Base-by-base conservation (phyloP, 75 land plant species). In the Sequoiadendron giganteum region DNA sequence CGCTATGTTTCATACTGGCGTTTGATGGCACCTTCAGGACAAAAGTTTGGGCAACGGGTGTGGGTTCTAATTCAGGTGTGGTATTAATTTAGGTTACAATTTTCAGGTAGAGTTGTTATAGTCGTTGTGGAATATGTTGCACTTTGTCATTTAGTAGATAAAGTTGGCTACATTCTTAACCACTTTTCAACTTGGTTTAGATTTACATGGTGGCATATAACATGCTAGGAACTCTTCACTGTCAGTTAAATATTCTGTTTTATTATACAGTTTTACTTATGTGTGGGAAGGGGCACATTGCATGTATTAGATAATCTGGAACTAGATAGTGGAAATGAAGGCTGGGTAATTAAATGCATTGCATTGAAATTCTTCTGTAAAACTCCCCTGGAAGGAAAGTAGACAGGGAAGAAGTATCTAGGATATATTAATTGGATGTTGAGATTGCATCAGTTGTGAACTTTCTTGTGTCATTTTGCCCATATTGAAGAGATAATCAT, bases 61-160 rank as follows among this genome's bases (percentile, higher is more conserved):
- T 97, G 99, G 99, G 99, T 95, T 84, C 88, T 95, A 32, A 96
- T 97, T 48, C 95, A 97, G 95, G 98, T 95, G 48, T 84, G 28
- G 9, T 79, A 39, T 79, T 19, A 39, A 7, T 79, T 79, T 39
- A 77, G 80, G 43, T 14, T 77, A 16, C 80, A 36, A 5, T 4
- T 8, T 77, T 76, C 3, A 5, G 21, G 9, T 40, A 42, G 82
- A 40, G 40, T 79, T 79, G 82, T 79, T 58, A 3, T 28, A 65
- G 70, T 61, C 6, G 7, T 65, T 8, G 70, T 65, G 70, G n/a
- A 25, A 1, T 65, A 25, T 65, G 9, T 65, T 65, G n/a, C 28
- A 28, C 28, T 65, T 65, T 65, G n/a, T 7, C 70, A 65, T 79
- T 79, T 79, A 3, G 47, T 21, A 79, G 16, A 42, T 40, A 79